Evolutionary conservation across 2,329 filamentous ascomycete genomes (phyloP).

Genomic region (Neopestalotiopsis sp.): DNA sequence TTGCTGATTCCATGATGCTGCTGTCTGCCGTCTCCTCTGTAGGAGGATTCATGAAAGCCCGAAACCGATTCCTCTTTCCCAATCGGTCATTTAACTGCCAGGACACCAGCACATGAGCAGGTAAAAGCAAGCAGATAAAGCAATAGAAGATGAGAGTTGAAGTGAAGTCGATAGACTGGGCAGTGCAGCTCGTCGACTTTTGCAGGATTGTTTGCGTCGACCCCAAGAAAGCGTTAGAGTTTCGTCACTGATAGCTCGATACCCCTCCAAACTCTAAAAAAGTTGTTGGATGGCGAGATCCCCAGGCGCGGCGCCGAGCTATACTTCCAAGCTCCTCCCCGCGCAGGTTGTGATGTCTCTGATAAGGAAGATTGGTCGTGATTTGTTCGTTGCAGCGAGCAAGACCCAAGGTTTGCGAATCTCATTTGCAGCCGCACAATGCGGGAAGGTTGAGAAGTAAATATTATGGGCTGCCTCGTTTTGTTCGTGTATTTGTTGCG

Average conservation of each 20-base stretch:
- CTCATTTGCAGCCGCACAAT: neutral
- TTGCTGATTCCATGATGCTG: constrained; percentile 47
- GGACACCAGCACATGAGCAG: neutral
- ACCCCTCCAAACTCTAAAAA: constrained; percentile 15
- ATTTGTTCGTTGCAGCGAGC: neutral
- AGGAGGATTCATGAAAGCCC: constrained; percentile 18
- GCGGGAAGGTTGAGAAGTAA: neutral
- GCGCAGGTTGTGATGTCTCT: neutral
- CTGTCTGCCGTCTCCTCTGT: constrained; percentile 4
- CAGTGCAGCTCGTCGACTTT: neutral
- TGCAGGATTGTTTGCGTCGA: neutral
- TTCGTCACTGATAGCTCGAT: constrained; percentile 6
- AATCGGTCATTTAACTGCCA: neutral
- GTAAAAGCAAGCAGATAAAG: neutral
- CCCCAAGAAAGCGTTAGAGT: neutral
- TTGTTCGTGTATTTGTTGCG: neutral
- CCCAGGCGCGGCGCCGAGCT: neutral
- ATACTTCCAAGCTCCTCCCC: constrained; percentile 1
- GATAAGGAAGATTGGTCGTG: neutral
- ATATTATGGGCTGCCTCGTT: neutral
- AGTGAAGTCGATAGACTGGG: neutral
- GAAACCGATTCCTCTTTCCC: neutral
- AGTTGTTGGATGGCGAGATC: neutral
- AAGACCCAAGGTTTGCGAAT: neutral
- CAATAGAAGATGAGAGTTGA: neutral